These are phyloP conservation scores for Bothriochloa decipiens DNA, from an alignment of 176 grass and related monocot genomes.

Conservation along the genomic window DNA sequence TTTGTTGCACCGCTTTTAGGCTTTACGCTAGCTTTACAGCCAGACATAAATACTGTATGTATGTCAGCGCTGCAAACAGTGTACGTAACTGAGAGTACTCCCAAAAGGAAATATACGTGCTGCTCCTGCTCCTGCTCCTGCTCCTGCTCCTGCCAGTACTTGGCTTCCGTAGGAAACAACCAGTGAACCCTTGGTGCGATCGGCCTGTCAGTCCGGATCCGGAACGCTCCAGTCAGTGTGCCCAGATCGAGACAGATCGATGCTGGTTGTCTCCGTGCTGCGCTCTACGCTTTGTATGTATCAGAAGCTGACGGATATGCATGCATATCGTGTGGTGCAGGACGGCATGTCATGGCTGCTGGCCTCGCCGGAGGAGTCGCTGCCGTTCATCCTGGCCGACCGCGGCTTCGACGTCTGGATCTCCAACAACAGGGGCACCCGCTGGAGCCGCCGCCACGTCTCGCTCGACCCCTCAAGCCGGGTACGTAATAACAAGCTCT, in stretches of 20 bases:
- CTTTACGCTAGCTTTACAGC: neutral
- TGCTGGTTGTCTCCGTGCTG: too few relatives aligned
- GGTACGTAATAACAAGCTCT: slow-evolving; percentile 45
- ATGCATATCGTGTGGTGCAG: slow-evolving; percentile 30
- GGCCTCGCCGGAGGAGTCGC: slow-evolving; percentile 67
- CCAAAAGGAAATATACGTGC: too few relatives aligned
- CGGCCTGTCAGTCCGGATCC: neutral
- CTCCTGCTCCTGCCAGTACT: neutral
- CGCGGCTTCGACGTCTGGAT: slow-evolving; percentile 91
- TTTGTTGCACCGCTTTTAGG: neutral
- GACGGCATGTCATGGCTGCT: slow-evolving; percentile 84
- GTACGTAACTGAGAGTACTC: neutral
- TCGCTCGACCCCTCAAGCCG: slow-evolving; percentile 44
- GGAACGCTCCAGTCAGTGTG: neutral
- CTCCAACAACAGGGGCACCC: slow-evolving; percentile 76
- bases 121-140: too few relatives aligned
- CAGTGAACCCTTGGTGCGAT: neutral
- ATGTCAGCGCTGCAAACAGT: neutral
- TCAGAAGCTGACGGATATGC: neutral
- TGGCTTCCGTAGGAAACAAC: neutral
- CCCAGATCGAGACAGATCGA: neutral
- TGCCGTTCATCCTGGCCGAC: slow-evolving; percentile 77
- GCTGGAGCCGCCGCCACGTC: slow-evolving; percentile 67
- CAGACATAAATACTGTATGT: neutral
- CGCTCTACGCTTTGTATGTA: neutral